These are phyloP conservation scores for Trichoderma afroharzianum DNA, from an alignment of 2,329 filamentous ascomycete genomes.

Conservation along the genomic window DNA sequence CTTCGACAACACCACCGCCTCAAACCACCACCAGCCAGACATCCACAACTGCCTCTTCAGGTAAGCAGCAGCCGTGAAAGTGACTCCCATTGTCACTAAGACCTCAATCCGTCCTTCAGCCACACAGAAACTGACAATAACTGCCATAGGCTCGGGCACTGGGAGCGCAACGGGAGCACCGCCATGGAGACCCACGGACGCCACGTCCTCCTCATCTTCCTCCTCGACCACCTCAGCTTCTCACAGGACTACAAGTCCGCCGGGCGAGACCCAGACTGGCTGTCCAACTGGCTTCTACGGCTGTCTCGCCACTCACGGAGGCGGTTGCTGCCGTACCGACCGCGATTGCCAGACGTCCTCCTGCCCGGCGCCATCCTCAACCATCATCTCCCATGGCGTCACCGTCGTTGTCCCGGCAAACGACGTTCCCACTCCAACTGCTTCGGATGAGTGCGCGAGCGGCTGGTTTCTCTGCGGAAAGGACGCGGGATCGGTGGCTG, in stretches of 20 bases:
- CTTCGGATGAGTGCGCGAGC: constrained; percentile 58
- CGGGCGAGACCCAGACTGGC: constrained; percentile 32
- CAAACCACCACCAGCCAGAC: constrained; percentile 38
- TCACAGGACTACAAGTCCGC: background rate
- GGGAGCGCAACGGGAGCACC: constrained; percentile 37
- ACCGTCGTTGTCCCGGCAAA: constrained; percentile 66
- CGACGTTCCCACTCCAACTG: constrained; percentile 43
- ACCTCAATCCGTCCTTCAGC: constrained; percentile 36
- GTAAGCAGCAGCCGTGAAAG: constrained; percentile 40
- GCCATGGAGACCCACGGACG: constrained; percentile 42
- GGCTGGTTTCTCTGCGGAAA: constrained; percentile 74
- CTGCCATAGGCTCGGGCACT: constrained; percentile 38
- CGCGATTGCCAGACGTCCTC: constrained; percentile 78
- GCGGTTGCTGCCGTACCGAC: constrained; percentile 81
- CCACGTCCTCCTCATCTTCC: background rate
- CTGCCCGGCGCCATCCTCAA: constrained; percentile 64
- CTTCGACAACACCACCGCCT: constrained; percentile 19
- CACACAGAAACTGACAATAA: constrained; percentile 36
- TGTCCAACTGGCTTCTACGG: constrained; percentile 93
- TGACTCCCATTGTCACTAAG: constrained; percentile 40
- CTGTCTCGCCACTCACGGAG: constrained; percentile 79
- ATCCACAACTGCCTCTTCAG: constrained; percentile 35
- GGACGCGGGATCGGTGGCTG: constrained; percentile 59
- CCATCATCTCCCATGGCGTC: constrained; percentile 62
- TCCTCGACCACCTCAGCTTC: background rate